Evolutionary conservation across 106 monocot species (phyloP), one percentile per base, ranked within the genome.

Genomic region (Cymbidium sinense): DNA sequence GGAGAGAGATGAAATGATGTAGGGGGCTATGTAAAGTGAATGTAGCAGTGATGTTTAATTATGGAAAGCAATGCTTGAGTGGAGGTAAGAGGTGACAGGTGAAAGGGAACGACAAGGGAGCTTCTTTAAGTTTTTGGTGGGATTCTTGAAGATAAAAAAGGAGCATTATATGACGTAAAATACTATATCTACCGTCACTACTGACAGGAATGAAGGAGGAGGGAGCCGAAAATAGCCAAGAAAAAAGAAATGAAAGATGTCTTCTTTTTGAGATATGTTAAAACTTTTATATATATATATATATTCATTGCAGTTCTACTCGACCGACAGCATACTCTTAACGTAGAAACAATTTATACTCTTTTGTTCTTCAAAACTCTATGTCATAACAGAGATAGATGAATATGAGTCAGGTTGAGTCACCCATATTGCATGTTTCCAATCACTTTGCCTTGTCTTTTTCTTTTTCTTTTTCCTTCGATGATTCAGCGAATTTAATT

Each of bases 31-130:
- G 58, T 58, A 58, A 52, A 58, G 58, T 58, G 58, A 58, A 58
- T n/a, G 58, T 58, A 58, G n/a, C n/a, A n/a, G 58, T 58, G 58
- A 58, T 58, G 58, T 58, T 6, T 58, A 58, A 58, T 58, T 58
- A 58, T 58, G 58, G 58, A 58, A 58, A 58, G 58, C 58, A 58
- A 23, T 23, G 58, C n/a, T 58, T 58, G 58, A 23, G 58, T 58
- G 58, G 52, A 52, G 52, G 52, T 12, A 15, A 52, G 52, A 52
- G 20, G 52, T 52, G 52, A 52, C 52, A 52, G 52, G 58, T 58
- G 23, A 58, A 58, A 58, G 58, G 58, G 11, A 58, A 58, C 4
- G 58, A 4, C 5, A 58, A 58, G 23, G 47, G 13, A 47, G 47
- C 47, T 47, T 47, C 47, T 47, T 47, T 58, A 58, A 58, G 2